These are phyloP conservation scores for Dendryphion nanum DNA, from an alignment of 2,329 filamentous ascomycete genomes.

Conservation along the genomic window DNA sequence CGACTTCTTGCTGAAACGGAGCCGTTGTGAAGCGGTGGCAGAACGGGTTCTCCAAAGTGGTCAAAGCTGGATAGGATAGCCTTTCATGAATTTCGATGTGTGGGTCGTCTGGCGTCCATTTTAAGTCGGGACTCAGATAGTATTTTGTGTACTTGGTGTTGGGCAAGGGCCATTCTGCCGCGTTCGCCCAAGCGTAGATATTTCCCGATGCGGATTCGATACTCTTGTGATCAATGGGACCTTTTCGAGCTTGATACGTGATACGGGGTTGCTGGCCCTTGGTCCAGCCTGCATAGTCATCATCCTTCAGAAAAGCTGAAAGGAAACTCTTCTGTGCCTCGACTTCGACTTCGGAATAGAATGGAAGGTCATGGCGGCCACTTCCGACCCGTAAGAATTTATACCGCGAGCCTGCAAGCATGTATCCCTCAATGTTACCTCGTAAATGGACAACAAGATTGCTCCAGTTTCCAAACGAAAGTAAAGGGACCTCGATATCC, in stretches of 20 bases:
- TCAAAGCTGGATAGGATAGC: slow-evolving; percentile 49
- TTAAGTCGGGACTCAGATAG: slow-evolving; percentile 50
- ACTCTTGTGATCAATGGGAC: slow-evolving; percentile 62
- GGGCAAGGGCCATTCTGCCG: slow-evolving; percentile 62
- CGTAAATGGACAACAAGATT: slow-evolving; percentile 64
- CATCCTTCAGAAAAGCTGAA: slow-evolving; percentile 57
- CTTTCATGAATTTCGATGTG: slow-evolving; percentile 33
- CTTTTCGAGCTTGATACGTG: slow-evolving; percentile 50
- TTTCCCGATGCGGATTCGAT: slow-evolving; percentile 50
- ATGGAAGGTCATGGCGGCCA: slow-evolving; percentile 65
- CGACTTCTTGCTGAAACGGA: slow-evolving; percentile 57
- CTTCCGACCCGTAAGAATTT: slow-evolving; percentile 67
- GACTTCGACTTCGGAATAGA: slow-evolving; percentile 65
- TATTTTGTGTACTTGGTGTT: slow-evolving; percentile 59
- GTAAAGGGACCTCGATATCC: slow-evolving; percentile 53
- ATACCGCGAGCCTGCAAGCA: slow-evolving; percentile 57
- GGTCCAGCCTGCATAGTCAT: slow-evolving; percentile 59
- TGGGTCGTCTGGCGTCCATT: slow-evolving; percentile 5
- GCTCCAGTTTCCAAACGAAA: slow-evolving; percentile 66
- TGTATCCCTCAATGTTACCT: slow-evolving; percentile 63
- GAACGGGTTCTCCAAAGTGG: slow-evolving; percentile 49
- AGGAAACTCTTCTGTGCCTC: slow-evolving; percentile 63
- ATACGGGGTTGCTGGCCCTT: slow-evolving; percentile 42
- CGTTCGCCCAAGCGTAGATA: slow-evolving; percentile 50
- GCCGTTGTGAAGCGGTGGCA: slow-evolving; percentile 51